Base-by-base conservation (phyloP, 2,329 filamentous ascomycete species). In the Calonectria pteridis region DNA sequence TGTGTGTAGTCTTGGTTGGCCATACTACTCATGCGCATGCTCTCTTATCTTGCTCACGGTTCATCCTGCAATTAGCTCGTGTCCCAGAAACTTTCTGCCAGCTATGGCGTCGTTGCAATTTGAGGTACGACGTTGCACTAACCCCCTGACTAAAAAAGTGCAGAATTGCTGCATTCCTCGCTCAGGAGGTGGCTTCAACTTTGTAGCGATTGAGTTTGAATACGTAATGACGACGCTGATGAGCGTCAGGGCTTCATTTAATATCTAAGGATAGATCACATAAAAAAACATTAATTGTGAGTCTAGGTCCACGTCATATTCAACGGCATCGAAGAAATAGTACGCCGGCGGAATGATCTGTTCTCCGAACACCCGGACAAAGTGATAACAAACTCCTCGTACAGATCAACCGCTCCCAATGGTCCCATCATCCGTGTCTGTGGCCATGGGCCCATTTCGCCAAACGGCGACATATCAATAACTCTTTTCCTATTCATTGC, bases 281-380 rank as follows among this genome's bases (percentile, higher is more conserved):
- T 37, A 49, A 50, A 62, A 31, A 31, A 46, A 64, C 67, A 69
- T 63, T 69, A 69, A 26, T 20, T 53, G 43, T 69, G 67, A 59
- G 67, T 63, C 26, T 33, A 63, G 51, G 58, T 70, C 64, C 75
- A 66, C 70, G 40, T 73, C 76, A 74, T 78, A 78, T 80, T 81
- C 78, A 81, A 79, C 77, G 66, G 73, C 74, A 79, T 78, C 73
- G 76, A 67, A 58, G 33, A 62, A 65, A 73, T 77, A 76, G 67
- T 67, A 75, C 72, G 75, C 73, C 70, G 63, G 72, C 68, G 23
- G 73, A 76, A 62, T 69, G 68, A 72, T 72, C 68, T 50, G n/a
- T 69, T 58, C 76, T 64, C 64, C 71, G 50, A 71, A 33, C 70
- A 66, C 50, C 55, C 67, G 63, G 43, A 37, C 70, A 75, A 62